A percentile compares a stretch with the other conserved stretches of the same genome.
phyloP scores from a whole-genome alignment of 768 basidiomycete genomes.

The Kwoniella mangroviensis region DNA sequence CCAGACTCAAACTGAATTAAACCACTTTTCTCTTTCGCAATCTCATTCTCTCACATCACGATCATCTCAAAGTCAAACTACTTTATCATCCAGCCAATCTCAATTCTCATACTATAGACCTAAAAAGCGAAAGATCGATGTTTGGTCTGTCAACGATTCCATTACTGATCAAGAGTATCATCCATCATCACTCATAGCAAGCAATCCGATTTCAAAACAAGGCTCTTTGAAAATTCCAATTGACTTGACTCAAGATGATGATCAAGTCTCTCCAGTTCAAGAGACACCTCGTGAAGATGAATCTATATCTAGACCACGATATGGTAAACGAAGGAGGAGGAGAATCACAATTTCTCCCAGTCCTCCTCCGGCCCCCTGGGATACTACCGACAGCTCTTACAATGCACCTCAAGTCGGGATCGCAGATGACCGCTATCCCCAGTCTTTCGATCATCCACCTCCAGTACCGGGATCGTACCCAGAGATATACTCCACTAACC shows the following conservation, averaged over 20 bases:
- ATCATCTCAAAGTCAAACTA: neutral
- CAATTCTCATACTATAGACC: neutral
- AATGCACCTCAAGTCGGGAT: too few species aligned
- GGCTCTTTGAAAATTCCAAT: neutral
- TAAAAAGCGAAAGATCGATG: slow-evolving; percentile 1
- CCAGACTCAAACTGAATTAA: neutral
- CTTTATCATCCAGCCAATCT: neutral
- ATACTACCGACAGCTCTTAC: neutral
- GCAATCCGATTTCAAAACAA: too few species aligned
- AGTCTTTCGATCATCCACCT: neutral
- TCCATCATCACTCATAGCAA: too few species aligned
- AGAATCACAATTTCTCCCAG: neutral
- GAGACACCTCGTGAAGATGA: too few species aligned
- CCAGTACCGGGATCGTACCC: too few species aligned
- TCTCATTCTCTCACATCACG: neutral
- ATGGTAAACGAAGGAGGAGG: neutral
- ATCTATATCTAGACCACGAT: too few species aligned
- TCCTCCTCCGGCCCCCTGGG: neutral
- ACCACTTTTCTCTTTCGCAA: neutral
- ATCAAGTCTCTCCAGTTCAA: neutral
- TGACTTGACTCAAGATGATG: slow-evolving; percentile 1
- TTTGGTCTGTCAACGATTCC: neutral
- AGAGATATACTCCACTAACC: too few species aligned
- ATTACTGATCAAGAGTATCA: neutral
- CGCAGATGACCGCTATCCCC: neutral